These are phyloP conservation scores for Apiospora rasikravindrae DNA, from an alignment of 2,329 filamentous ascomycete species.

Conservation along the genomic window DNA sequence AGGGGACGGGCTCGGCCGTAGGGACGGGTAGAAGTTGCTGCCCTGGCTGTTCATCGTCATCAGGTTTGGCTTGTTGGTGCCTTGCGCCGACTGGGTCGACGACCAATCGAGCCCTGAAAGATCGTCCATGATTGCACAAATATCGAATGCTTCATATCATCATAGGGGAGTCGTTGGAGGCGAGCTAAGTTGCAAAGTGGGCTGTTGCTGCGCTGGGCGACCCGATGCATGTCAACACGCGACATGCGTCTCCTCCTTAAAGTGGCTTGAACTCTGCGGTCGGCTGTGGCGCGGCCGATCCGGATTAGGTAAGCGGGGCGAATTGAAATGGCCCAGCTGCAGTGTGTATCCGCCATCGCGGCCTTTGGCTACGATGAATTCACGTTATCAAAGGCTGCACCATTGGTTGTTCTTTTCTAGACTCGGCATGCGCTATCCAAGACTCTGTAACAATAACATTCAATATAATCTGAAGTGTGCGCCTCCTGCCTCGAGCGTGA, in stretches of 20 bases:
- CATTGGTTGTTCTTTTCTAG: neutral
- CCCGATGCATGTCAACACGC: conserved; percentile 2
- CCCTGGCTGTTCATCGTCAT: conserved; percentile 36
- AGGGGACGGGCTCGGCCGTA: conserved; percentile 62
- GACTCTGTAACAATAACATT: too few relatives aligned
- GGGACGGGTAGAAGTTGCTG: conserved; percentile 42
- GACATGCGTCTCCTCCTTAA: conserved; percentile 10
- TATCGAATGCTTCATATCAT: conserved; percentile 34
- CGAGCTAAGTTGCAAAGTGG: conserved; percentile 8
- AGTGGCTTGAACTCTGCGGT: conserved; percentile 13
- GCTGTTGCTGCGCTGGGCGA: neutral
- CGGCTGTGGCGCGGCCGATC: conserved; percentile 2
- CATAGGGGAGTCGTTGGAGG: neutral
- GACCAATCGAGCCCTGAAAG: conserved; percentile 42
- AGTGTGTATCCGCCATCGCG: neutral
- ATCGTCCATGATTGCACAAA: conserved; percentile 38
- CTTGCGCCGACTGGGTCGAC: conserved; percentile 34
- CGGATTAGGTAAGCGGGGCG: neutral
- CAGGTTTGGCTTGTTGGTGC: conserved; percentile 30
- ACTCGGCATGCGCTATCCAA: neutral
- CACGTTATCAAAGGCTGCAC: neutral
- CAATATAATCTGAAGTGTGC: too few relatives aligned
- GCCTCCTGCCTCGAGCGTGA: too few relatives aligned
- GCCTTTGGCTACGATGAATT: neutral
- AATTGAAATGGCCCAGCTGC: neutral